These are phyloP conservation scores for Serpula lacrymans DNA, from an alignment of 768 basidiomycete genomes.

Conservation along the genomic window DNA sequence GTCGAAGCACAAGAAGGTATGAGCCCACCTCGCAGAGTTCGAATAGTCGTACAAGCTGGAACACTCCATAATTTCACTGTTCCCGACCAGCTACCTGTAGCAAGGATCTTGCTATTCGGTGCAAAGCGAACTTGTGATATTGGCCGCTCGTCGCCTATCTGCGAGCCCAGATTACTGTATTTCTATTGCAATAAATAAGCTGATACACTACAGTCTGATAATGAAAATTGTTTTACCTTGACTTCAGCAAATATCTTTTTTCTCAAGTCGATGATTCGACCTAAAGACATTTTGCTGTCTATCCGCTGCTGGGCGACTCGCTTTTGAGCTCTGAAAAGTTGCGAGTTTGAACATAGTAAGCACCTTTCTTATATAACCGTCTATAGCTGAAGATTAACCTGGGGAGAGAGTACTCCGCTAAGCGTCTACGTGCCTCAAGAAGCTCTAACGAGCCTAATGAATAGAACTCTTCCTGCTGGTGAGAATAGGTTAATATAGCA, in stretches of 20 bases:
- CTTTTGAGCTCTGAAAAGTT: slow-evolving; percentile 84
- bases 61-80: slow-evolving; percentile 94
- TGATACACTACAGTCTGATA: neutral
- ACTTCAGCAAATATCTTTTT: slow-evolving; percentile 88
- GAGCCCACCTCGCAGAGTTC: slow-evolving; percentile 64
- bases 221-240: slow-evolving; percentile 54
- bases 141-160: slow-evolving; percentile 96
- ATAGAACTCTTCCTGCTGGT: slow-evolving; percentile 85
- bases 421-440: slow-evolving; percentile 75
- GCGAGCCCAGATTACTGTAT: slow-evolving; percentile 91
- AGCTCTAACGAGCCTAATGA: slow-evolving; percentile 87
- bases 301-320: slow-evolving; percentile 89
- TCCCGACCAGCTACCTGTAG: slow-evolving; percentile 96
- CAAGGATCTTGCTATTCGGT: slow-evolving; percentile 83
- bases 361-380: slow-evolving; percentile 64
- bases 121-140: slow-evolving; percentile 93
- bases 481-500: slow-evolving; percentile 6
- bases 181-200: slow-evolving; percentile 45
- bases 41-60: slow-evolving; percentile 79
- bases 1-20: neutral
- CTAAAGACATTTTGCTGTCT: slow-evolving; percentile 84
- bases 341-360: slow-evolving; percentile 55
- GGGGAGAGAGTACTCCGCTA: slow-evolving; percentile 93
- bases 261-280: slow-evolving; percentile 86
- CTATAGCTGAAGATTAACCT: slow-evolving; percentile 76